Evolutionary conservation across 1,139 yeast genomes (phyloP), one percentile per base, ranked within the genome.

Genomic region (Geotrichum aggregatum): DNA sequence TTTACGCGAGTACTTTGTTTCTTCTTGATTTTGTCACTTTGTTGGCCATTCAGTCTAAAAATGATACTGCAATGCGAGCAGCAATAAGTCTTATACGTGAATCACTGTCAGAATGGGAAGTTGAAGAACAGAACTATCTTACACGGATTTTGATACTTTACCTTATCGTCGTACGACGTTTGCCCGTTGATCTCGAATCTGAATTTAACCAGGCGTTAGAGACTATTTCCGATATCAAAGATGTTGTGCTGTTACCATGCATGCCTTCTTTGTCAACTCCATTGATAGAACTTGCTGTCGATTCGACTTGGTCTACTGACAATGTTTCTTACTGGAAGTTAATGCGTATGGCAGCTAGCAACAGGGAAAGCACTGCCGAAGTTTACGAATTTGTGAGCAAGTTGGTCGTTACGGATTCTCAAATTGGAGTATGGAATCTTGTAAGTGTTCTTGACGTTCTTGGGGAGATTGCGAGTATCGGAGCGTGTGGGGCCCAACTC

Each of bases 391-490:
- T 81, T 58, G 70, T 82, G 36, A 77, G 76, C 43, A 65, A 68
- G 1, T 61, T 82, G 7, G 63, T 82, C 2, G 67, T 67, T 64
- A 69, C 3, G 65, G 3, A 11, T 11, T 18, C 16, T 4, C 30
- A 31, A 22, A 14, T 43, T 18, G 38, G 47, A 6, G 14, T 31
- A 18, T 13, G 39, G 30, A 31, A 43, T 18, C 31, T 43, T 16
- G 47, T 58, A 64, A 84, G 54, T 19, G 54, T 68, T 16, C 71
- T 89, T 41, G 91, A 89, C 1, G 70, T 87, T 22, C 70, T 87
- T 43, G 95, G 87, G 65, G 95, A 87, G 58, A 76, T 88, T 22
- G 86, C 95, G 0, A 84, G 91, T 1, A 79, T 84, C 45, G 95
- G 95, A 2, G 89, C 95, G 0, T 73, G 83, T 51, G 94, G 89